A percentile compares a stretch with the other conserved stretches of the same genome.
phyloP scores from a whole-genome alignment of 768 basidiomycete genomes.

The Strobilomyces dryophilus region DNA sequence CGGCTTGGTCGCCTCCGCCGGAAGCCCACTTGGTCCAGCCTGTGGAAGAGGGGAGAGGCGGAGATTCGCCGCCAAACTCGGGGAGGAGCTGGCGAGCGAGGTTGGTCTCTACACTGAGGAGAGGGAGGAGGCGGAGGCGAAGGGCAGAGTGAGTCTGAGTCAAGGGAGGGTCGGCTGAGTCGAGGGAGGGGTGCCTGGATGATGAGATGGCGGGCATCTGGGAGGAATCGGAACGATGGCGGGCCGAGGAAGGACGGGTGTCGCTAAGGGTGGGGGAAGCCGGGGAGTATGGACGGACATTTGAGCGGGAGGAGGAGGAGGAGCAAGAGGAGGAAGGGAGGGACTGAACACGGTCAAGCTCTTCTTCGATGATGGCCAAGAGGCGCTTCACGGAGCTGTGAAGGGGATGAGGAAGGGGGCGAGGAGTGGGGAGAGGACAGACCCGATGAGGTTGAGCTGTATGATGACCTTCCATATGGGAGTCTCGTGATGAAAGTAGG shows the following conservation, averaged over 20 bases:
- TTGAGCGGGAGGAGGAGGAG: conserved; percentile 1
- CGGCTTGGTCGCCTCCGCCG: not conserved
- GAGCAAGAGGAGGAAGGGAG: not conserved
- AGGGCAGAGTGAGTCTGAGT: conserved; percentile 21
- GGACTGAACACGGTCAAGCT: conserved; percentile 29
- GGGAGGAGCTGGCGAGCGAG: conserved; percentile 49
- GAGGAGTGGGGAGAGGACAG: conserved; percentile 3
- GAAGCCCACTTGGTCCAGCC: conserved; percentile 27
- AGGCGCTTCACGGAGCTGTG: conserved; percentile 55
- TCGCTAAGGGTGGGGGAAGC: not conserved
- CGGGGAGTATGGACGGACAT: not conserved
- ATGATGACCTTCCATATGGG: conserved; percentile 60
- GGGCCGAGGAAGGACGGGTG: not conserved
- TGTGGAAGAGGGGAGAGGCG: conserved; percentile 25
- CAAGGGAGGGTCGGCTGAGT: conserved; percentile 14
- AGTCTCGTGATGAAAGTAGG: conserved; percentile 54
- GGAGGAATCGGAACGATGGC: not conserved
- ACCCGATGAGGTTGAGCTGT: conserved; percentile 69
- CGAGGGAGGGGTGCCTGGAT: not conserved
- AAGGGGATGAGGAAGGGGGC: not conserved
- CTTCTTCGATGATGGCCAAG: conserved; percentile 48
- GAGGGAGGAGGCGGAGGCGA: conserved; percentile 43
- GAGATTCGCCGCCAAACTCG: conserved; percentile 25
- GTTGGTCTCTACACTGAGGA: conserved; percentile 52
- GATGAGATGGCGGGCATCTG: not conserved